Conservation (phyloP, 1,284 basidiomycete genomes). For the Ceratobasidium sp. region DNA sequence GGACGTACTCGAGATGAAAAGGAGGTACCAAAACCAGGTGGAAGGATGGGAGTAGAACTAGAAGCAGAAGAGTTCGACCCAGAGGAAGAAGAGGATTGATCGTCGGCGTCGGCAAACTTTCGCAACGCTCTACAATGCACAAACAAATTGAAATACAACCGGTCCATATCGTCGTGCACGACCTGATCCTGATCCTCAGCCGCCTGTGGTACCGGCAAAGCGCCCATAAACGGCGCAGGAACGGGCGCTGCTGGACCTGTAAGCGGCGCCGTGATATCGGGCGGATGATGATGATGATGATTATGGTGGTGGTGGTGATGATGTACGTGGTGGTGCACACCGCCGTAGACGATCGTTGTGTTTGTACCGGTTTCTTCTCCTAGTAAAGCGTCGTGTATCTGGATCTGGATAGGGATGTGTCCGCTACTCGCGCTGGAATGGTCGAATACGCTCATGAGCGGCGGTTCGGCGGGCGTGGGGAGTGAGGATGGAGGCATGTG, state of each 20-base stretch:
- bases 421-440: conserved; percentile 38
- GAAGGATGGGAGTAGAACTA: neutral
- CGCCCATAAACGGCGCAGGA: conserved; percentile 6
- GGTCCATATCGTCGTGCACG: conserved; percentile 23
- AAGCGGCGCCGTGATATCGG: neutral
- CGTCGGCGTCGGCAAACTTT: conserved; percentile 18
- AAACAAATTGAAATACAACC: conserved; percentile 39
- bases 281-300: too few species aligned
- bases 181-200: conserved; percentile 11
- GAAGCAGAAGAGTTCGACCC: neutral
- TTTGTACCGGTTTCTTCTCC: conserved; percentile 22
- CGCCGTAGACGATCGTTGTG: neutral
- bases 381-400: conserved; percentile 32
- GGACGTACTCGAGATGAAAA: neutral
- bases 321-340: neutral
- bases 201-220: neutral
- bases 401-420: conserved; percentile 35
- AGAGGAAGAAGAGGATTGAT: too few species aligned
- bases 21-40: neutral
- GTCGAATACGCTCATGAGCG: conserved; percentile 40
- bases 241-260: conserved; percentile 4
- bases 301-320: neutral
- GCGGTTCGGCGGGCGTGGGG: conserved; percentile 30
- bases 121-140: conserved; percentile 37
- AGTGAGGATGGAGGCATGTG: conserved; percentile 42